Conservation (phyloP, 2,329 filamentous ascomycete species). For the Botryotinia globosa region DNA sequence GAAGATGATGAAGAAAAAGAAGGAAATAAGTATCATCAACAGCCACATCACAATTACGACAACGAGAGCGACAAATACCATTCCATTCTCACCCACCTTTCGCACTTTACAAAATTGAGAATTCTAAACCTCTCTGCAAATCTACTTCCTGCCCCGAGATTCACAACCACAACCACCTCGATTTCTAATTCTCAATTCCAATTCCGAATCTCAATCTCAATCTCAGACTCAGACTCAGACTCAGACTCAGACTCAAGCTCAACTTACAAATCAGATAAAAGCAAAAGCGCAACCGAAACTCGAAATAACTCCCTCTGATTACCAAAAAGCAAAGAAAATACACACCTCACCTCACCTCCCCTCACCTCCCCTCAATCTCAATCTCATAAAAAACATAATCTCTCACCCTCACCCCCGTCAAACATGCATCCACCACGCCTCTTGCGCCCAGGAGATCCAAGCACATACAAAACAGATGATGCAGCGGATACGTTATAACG, state of each 20-base stretch:
- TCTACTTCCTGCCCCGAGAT: background rate
- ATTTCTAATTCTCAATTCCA: background rate
- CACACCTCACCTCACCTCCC: background rate
- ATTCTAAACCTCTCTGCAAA: background rate
- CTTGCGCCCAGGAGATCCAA: background rate
- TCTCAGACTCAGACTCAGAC: too few species aligned
- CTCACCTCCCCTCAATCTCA: background rate
- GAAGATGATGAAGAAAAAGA: background rate
- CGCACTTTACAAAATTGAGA: background rate
- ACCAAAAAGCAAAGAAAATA: background rate
- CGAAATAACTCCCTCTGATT: rapidly evolving
- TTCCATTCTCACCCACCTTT: background rate
- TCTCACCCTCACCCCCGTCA: background rate
- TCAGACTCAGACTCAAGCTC: too few species aligned
- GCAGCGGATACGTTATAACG: background rate
- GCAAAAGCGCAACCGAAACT: background rate
- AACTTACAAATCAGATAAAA: too few species aligned
- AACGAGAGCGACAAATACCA: background rate
- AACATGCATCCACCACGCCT: background rate
- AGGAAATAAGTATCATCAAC: background rate
- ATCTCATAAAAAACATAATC: background rate
- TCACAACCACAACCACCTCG: background rate
- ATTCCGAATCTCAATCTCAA: background rate
- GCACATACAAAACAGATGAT: rapidly evolving
- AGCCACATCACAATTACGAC: background rate